Base-by-base conservation (phyloP, 106 monocot genomes). In the Vanilla planifolia region DNA sequence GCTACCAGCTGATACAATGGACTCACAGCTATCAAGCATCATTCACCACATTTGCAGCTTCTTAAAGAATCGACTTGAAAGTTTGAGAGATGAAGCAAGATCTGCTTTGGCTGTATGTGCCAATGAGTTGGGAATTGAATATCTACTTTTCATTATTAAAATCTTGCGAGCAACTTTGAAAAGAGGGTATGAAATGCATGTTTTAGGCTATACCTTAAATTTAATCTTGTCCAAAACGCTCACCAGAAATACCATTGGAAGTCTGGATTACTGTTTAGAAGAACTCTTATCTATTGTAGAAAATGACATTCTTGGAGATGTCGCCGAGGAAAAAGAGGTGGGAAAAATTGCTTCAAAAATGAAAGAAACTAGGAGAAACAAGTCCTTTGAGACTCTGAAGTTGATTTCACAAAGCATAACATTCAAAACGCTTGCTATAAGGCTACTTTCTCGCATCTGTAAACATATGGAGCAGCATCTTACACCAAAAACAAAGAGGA, bases 271-370 rank as follows among this genome's bases (percentile, higher is more conserved):
- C 33, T 91, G 96, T 81, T 71, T 91, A 71, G 90, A 84, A n/a
- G 91, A 96, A 44, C 70, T 96, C 58, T 39, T 96, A 6, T 75
- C 51, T 26, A 60, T 96, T 39, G 75, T 51, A 58, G 84, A 84
- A 43, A 84, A 76, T 72, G 91, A 96, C 59, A 84, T 91, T 62
- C 77, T 96, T 72, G 96, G 96, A 61, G 81, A 81, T 59, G 96
- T 87, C 70, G 77, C 84, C 10, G 81, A 81, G 62, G 74, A 96
- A 73, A 93, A 93, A 75, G 96, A 96, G 60, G 87, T 91, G 50
- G 87, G 72, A 20, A 96, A 96, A 65, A 79, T 91, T 81, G 86
- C 96, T 37, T 79, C 79, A 41, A 96, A 87, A 85, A 96, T 96
- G 96, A 96, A 96, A 73, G 96, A 96, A 67, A 87, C 96, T 21